phyloP scores from a whole-genome alignment of 495 filamentous ascomycete species.

The Podospora pseudopauciseta region DNA sequence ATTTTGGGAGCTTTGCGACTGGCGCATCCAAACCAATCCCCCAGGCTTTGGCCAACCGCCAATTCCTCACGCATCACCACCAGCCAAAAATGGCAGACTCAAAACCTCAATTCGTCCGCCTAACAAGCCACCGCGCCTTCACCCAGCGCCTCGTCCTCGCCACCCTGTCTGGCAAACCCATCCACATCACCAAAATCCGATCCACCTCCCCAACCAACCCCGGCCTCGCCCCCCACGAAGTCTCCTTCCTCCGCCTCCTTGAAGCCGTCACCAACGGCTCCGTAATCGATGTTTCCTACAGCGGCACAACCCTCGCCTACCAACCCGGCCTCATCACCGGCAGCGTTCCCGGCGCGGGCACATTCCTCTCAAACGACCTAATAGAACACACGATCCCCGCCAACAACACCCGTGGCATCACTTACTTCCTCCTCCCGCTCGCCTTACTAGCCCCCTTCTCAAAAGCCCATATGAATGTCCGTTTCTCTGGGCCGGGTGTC shows the following conservation, averaged over 20 bases:
- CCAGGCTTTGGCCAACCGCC: conserved; percentile 1
- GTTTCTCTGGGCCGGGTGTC: conserved; percentile 87
- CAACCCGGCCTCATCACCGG: conserved; percentile 89
- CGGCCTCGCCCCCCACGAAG: conserved; percentile 85
- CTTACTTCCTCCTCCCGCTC: conserved; percentile 88
- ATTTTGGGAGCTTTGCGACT: conserved; percentile 25
- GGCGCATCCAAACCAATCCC: not conserved
- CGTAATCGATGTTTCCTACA: conserved; percentile 89
- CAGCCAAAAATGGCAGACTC: conserved; percentile 37
- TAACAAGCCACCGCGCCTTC: conserved; percentile 80
- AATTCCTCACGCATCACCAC: conserved; percentile 5
- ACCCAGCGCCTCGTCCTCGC: conserved; percentile 81
- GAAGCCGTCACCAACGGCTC: conserved; percentile 95
- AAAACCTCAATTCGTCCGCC: conserved; percentile 52
- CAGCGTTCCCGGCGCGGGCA: conserved; percentile 61
- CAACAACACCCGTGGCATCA: conserved; percentile 71
- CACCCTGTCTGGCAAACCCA: conserved; percentile 81
- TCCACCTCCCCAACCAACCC: conserved; percentile 76
- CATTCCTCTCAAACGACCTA: conserved; percentile 58
- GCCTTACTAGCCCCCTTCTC: conserved; percentile 91
- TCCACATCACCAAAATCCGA: conserved; percentile 93
- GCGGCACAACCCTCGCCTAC: conserved; percentile 86
- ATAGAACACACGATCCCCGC: conserved; percentile 74
- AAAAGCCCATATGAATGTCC: conserved; percentile 80
- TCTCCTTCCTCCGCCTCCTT: conserved; percentile 92